These are phyloP conservation scores for Gnaphalium uliginosum DNA, from an alignment of 129 eudicot genomes.

Conservation along the genomic window DNA sequence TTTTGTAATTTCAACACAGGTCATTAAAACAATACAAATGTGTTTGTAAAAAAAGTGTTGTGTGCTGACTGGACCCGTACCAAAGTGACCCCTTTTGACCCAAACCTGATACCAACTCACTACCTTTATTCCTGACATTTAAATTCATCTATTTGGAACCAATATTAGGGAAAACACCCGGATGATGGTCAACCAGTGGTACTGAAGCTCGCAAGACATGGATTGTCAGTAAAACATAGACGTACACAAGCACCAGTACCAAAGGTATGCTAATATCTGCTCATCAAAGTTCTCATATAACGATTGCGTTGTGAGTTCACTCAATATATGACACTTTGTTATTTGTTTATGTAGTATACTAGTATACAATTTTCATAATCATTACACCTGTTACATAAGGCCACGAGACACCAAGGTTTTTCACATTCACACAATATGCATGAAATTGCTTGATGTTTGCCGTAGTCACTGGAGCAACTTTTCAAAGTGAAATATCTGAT, in stretches of 20 bases:
- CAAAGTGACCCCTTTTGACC: not conserved
- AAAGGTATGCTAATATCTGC: conserved; percentile 50
- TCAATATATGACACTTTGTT: not conserved
- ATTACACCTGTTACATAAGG: not conserved
- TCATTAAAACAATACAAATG: no score
- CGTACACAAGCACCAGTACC: conserved; percentile 72
- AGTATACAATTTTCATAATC: not conserved
- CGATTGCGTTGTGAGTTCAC: not conserved
- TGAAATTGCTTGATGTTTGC: no score
- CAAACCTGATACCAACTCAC: not conserved
- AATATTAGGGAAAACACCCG: conserved; percentile 79
- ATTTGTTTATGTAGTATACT: not conserved
- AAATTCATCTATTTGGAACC: conserved; percentile 2
- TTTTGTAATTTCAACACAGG: not conserved
- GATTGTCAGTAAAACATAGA: conserved; percentile 70
- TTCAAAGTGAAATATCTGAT: no score
- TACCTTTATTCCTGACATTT: not conserved
- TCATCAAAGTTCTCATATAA: not conserved
- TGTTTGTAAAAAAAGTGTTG: not conserved
- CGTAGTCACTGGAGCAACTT: no score
- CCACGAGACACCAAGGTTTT: not conserved
- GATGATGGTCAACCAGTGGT: conserved; percentile 74
- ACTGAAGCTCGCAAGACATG: conserved; percentile 60
- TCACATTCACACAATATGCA: not conserved
- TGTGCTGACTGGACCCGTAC: not conserved